Base-by-base conservation (phyloP, 2,329 filamentous ascomycete species). In the Fusarium luffae region DNA sequence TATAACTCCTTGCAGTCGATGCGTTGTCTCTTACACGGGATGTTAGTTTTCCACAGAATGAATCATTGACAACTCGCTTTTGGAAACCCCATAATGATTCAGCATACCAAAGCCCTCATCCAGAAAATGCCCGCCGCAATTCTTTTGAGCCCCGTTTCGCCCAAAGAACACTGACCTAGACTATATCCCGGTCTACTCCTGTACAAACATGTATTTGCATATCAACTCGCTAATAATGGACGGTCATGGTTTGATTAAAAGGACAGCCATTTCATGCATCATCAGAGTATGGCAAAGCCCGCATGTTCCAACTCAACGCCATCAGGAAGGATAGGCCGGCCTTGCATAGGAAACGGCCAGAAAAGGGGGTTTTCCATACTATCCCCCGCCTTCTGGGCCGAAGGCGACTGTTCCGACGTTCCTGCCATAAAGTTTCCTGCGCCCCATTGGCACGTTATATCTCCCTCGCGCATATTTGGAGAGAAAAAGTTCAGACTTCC, bases 291-390 rank as follows among this genome's bases (percentile, higher is more conserved):
- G 25, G 79, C 80, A 71, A 89, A 89, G 0, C 87, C 87, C 4
- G 86, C 85, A 30, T 85, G 81, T 68, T 83, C 79, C 54, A 89
- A 71, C 51, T 82, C 79, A 30, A 80, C 72, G 1, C 85, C 85
- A 1, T 76, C 79, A 0, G 85, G 82, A 28, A 89, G 68, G 60
- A 88, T 85, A 5, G 86, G 86, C 23, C 86, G 80, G 0, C 86
- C 86, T 69, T 88, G 86, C 84, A 88, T 85, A 0, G 87, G 86
- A 63, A 88, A 89, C 1, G 86, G 86, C 87, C 87, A 89, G 70
- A 88, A 88, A 3, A 88, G 77, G 19, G 86, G 86, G 57, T 88
- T 88, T 62, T 86, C 83, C 65, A 83, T 75, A 21, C 72, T 77
- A 23, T 82, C 81, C 1, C 80, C 80, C 10, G 76, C 55, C 40